Base-by-base conservation (phyloP, 2,329 filamentous ascomycete species). In the Colletotrichum brevisporum region DNA sequence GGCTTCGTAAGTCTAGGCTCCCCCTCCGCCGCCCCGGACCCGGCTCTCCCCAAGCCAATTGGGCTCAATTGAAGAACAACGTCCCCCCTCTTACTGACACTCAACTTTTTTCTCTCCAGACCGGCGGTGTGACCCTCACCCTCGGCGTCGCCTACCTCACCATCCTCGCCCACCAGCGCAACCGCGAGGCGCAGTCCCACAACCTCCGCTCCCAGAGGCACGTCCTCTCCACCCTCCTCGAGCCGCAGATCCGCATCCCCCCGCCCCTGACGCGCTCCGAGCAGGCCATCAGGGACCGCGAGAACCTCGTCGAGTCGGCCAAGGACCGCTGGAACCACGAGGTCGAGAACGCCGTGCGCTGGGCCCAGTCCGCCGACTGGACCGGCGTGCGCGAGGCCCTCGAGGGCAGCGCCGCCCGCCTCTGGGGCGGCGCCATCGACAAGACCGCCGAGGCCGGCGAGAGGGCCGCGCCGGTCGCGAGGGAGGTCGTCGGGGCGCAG, bases 291-390 rank as follows among this genome's bases (percentile, higher is more conserved):
- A 80, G 86, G 59, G 83, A 88, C 73, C 83, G 86, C 71, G 84
- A 86, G 31, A 84, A 85, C 55, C 82, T 92, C 57, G 77, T 90
- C 62, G 92, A 94, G 76, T 83, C 88, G 43, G 85, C 91, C 74
- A 95, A 95, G 83, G 91, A 93, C 75, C 84, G 88, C 69, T 95
- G 93, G 93, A 95, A 96, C 78, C 80, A 86, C 58, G 92, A 95
- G 79, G 80, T 95, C 43, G 87, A 91, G 78, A 84, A 85, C 70
- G 85, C 91, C 59, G 91, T 92, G 63, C 85, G 84, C 67, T 91
- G 89, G 85, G 87, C 89, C 65, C 89, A 94, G 80, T 85, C 81
- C 41, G 89, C 87, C 70, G 88, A 92, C 78, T 94, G 91, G 91
- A 81, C 83, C 56, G 85, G 85, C 60, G 85, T 90, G 62, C 85